Evolutionary conservation across 1,139 yeast species (phyloP).

Genomic region (Kodamaea plutei): DNA sequence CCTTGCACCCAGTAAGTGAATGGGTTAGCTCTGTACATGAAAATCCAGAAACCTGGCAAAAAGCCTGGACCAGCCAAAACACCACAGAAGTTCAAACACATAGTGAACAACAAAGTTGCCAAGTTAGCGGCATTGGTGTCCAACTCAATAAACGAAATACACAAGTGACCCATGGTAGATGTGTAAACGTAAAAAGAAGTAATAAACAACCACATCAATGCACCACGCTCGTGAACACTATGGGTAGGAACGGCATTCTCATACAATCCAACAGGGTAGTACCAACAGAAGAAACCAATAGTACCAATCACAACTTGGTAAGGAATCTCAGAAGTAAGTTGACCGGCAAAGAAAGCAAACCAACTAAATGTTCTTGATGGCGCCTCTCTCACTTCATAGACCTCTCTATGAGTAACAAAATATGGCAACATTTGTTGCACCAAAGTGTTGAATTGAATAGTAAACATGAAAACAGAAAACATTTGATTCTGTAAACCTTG

Average conservation of each 20-base stretch:
- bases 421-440: slow-evolving; percentile 73
- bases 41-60: slow-evolving; percentile 49
- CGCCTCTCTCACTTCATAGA: slow-evolving; percentile 67
- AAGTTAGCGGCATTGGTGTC: slow-evolving; percentile 76
- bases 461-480: slow-evolving; percentile 54
- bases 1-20: slow-evolving; percentile 59
- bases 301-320: slow-evolving; percentile 33
- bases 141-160: slow-evolving; percentile 57
- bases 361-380: slow-evolving; percentile 58
- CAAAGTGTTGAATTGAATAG: slow-evolving; percentile 46
- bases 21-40: slow-evolving; percentile 64
- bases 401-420: slow-evolving; percentile 66
- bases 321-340: slow-evolving; percentile 35
- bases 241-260: slow-evolving; percentile 28
- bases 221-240: slow-evolving; percentile 49
- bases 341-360: slow-evolving; percentile 40
- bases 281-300: slow-evolving; percentile 35
- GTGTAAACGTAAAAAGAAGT: slow-evolving; percentile 55
- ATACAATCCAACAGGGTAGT: slow-evolving; percentile 40
- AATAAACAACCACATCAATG: slow-evolving; percentile 57
- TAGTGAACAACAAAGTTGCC: slow-evolving; percentile 58
- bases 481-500: slow-evolving; percentile 61
- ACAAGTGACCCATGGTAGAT: slow-evolving; percentile 62
- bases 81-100: slow-evolving; percentile 79
- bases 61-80: slow-evolving; percentile 61